These are phyloP conservation scores for Albifimbria verrucaria DNA, from an alignment of 2,329 filamentous ascomycete genomes.

Conservation along the genomic window DNA sequence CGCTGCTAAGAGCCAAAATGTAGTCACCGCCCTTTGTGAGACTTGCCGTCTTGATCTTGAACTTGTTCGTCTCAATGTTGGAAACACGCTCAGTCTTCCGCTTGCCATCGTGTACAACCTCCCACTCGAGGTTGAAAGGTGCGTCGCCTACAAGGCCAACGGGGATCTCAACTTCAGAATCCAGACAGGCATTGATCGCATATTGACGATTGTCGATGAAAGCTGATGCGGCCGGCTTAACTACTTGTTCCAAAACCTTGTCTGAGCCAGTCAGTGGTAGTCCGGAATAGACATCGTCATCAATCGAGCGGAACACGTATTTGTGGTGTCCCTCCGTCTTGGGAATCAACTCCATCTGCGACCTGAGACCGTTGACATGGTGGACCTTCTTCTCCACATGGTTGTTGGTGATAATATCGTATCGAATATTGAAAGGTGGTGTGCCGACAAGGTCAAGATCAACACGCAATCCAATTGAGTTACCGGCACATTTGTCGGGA, in stretches of 20 bases:
- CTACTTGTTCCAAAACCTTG: conserved; percentile 75
- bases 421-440: conserved; percentile 82
- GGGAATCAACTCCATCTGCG: conserved; percentile 82
- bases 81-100: conserved; percentile 65
- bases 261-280: conserved; percentile 59
- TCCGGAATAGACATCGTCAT: conserved; percentile 75
- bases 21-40: conserved; percentile 86
- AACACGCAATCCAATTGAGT: conserved; percentile 84
- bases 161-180: conserved; percentile 72
- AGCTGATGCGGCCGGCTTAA: conserved; percentile 88
- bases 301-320: conserved; percentile 79
- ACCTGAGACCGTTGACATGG: conserved; percentile 66
- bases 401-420: conserved; percentile 66
- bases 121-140: conserved; percentile 89
- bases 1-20: conserved; percentile 76
- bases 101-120: conserved; percentile 85
- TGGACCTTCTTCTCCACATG: conserved; percentile 53
- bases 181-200: conserved; percentile 71
- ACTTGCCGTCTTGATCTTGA: conserved; percentile 71
- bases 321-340: conserved; percentile 78
- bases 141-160: conserved; percentile 76
- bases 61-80: conserved; percentile 58
- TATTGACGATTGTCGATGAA: conserved; percentile 56
- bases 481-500: conserved; percentile 91
- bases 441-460: conserved; percentile 88